Conservation (phyloP, 768 basidiomycete genomes). For the Pholiota microspora region DNA sequence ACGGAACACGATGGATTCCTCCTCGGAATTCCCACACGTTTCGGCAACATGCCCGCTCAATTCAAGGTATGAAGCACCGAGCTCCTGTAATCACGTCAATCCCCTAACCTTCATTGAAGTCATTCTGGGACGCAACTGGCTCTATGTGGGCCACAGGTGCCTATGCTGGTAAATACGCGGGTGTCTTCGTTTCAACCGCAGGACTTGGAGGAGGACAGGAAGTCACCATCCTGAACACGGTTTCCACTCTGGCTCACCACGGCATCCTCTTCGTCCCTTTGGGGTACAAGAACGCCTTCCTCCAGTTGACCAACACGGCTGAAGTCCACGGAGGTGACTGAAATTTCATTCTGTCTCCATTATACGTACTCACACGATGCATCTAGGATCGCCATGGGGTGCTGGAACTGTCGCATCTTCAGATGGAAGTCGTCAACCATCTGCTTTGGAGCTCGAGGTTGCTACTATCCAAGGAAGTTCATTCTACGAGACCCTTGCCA, state of each 20-base stretch:
- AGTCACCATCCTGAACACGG: slow-evolving; percentile 39
- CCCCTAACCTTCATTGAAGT: slow-evolving; percentile 28
- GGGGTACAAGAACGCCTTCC: slow-evolving; percentile 29
- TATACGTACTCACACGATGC: neutral
- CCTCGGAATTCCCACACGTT: slow-evolving; percentile 79
- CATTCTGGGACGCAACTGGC: slow-evolving; percentile 81
- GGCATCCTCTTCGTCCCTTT: slow-evolving; percentile 45
- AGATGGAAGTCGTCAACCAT: slow-evolving; percentile 61
- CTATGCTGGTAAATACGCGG: slow-evolving; percentile 66
- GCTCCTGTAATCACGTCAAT: neutral
- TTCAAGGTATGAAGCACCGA: slow-evolving; percentile 53
- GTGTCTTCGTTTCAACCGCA: slow-evolving; percentile 67
- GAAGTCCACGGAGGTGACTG: slow-evolving; percentile 62
- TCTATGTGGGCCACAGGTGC: slow-evolving; percentile 54
- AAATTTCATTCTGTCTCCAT: slow-evolving; percentile 1
- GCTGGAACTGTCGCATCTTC: slow-evolving; percentile 64
- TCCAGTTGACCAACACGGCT: slow-evolving; percentile 33
- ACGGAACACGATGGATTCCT: slow-evolving; percentile 67
- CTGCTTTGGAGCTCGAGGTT: slow-evolving; percentile 52
- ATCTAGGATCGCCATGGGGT: slow-evolving; percentile 73
- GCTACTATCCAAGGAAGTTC: slow-evolving; percentile 55
- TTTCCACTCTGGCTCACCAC: slow-evolving; percentile 63
- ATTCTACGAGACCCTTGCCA: slow-evolving; percentile 50
- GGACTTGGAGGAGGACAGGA: slow-evolving; percentile 73
- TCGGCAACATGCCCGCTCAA: slow-evolving; percentile 77